phyloP scores from a whole-genome alignment of 2,329 filamentous ascomycete genomes.

The Fusarium secorum region DNA sequence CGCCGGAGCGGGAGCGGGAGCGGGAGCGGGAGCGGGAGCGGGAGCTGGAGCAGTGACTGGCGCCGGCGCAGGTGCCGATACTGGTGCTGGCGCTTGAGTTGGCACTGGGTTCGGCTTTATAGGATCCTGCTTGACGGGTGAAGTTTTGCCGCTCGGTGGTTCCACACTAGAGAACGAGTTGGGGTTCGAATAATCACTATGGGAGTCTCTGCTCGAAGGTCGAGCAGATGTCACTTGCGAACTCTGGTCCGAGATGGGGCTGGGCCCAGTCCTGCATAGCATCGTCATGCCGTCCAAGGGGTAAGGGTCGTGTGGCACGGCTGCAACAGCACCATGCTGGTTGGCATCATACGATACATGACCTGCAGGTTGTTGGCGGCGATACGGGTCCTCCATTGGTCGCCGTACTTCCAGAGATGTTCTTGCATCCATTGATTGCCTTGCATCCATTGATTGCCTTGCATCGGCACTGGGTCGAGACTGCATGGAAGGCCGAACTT shows the following conservation, averaged over 20 bases:
- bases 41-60: not conserved
- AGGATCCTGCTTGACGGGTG: conserved; percentile 72
- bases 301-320: conserved; percentile 90
- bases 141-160: conserved; percentile 74
- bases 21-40: not conserved
- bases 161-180: conserved; percentile 91
- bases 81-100: not conserved
- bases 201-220: conserved; percentile 84
- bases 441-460: conserved; percentile 25
- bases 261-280: conserved; percentile 83
- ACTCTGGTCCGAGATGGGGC: conserved; percentile 64
- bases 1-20: not conserved
- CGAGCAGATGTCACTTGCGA: conserved; percentile 66
- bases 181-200: conserved; percentile 89
- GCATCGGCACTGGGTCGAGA: conserved; percentile 22
- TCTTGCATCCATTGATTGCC: conserved; percentile 23
- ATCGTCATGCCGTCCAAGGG: conserved; percentile 97
- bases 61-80: not conserved
- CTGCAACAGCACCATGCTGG: conserved; percentile 68
- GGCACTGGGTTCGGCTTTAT: conserved; percentile 13
- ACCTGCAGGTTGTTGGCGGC: conserved; percentile 27
- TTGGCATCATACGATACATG: conserved; percentile 53
- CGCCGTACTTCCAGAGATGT: conserved; percentile 38
- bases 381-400: conserved; percentile 39
- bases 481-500: conserved; percentile 26